Evolutionary conservation across 2,329 filamentous ascomycete species (phyloP).

Genomic region (Xylaria sp.): DNA sequence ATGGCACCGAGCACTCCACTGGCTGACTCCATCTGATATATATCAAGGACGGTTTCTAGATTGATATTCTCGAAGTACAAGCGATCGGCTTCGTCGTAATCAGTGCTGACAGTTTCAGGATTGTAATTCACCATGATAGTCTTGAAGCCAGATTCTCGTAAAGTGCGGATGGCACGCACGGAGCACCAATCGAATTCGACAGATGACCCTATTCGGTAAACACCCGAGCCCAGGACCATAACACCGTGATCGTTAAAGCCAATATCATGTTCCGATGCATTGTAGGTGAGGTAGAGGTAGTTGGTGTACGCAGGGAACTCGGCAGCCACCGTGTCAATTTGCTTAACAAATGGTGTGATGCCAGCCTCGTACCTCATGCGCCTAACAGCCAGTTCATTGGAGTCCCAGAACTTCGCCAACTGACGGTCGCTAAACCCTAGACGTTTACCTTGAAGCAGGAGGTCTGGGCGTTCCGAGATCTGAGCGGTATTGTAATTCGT

Average conservation of each 20-base stretch:
- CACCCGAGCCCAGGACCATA: constrained; percentile 95
- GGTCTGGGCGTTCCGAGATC: constrained; percentile 69
- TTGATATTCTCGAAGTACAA: constrained; percentile 98
- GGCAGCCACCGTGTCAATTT: constrained; percentile 97
- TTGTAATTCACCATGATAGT: constrained; percentile 88
- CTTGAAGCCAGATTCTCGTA: constrained; percentile 86
- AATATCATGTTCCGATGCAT: constrained; percentile 86
- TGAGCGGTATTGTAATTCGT: constrained; percentile 72
- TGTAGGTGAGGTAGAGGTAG: constrained; percentile 97
- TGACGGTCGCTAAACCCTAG: constrained; percentile 95
- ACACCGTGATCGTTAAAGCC: constrained; percentile 88
- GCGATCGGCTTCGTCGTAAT: constrained; percentile 93
- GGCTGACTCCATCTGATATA: constrained; percentile 87
- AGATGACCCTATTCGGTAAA: constrained; percentile 96
- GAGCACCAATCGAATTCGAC: constrained; percentile 99
- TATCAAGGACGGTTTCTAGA: constrained; percentile 89
- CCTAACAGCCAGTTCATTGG: constrained; percentile 91
- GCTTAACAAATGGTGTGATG: constrained; percentile 91
- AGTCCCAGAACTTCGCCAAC: constrained; percentile 92
- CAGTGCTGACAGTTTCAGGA: constrained; percentile 88
- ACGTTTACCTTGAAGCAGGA: constrained; percentile 87
- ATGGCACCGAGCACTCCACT: constrained; percentile 92
- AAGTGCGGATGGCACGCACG: constrained; percentile 89
- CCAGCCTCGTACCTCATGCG: constrained; percentile 85
- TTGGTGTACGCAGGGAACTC: constrained; percentile 96